Evolutionary conservation across 78 protist species (phyloP).

Genomic region (Cavenderia fasciculata): DNA sequence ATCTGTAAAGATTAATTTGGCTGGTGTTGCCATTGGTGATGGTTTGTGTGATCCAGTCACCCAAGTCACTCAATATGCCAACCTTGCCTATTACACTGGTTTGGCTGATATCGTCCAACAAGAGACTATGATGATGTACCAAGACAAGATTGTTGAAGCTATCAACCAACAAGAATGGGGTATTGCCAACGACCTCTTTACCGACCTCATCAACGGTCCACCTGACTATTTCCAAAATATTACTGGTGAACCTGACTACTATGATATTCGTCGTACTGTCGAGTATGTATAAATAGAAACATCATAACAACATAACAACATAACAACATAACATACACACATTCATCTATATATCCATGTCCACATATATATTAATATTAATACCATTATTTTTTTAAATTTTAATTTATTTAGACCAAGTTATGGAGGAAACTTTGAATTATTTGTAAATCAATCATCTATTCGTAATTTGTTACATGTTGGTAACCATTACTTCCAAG

Average conservation of each 20-base stretch:
- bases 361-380: too few species aligned
- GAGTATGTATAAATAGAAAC: too few species aligned
- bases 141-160: slow-evolving; percentile 53
- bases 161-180: slow-evolving; percentile 36
- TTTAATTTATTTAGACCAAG: too few species aligned
- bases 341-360: too few species aligned
- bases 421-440: slow-evolving; percentile 57
- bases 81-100: slow-evolving; percentile 70
- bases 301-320: too few species aligned
- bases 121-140: slow-evolving; percentile 39
- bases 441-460: slow-evolving; percentile 38
- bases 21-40: slow-evolving; percentile 84
- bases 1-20: slow-evolving; percentile 27
- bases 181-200: slow-evolving; percentile 47
- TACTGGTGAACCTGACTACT: slow-evolving; percentile 68
- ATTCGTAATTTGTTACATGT: slow-evolving; percentile 61
- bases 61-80: slow-evolving; percentile 68
- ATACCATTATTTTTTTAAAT: too few species aligned
- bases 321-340: too few species aligned
- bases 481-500: slow-evolving; percentile 38
- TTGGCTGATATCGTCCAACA: slow-evolving; percentile 27
- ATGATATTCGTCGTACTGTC: slow-evolving; percentile 59
- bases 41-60: slow-evolving; percentile 71
- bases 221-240: slow-evolving; percentile 61
- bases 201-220: slow-evolving; percentile 73